Base-by-base conservation (phyloP, 208 protist species). In the Leishmania mexicana region DNA sequence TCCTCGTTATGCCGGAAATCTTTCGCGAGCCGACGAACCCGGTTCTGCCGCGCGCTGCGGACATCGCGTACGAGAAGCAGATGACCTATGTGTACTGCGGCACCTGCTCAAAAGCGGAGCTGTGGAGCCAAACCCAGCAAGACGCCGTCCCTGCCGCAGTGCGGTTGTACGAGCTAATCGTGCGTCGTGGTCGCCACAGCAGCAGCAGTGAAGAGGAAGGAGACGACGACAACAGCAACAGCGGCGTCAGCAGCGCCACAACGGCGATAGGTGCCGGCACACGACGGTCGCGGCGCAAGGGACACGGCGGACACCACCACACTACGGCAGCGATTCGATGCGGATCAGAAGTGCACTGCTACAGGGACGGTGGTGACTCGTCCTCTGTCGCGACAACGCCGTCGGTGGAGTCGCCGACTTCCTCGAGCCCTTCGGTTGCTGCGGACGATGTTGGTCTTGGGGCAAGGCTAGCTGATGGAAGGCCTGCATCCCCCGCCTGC, bases 61-160 rank as follows among this genome's bases (percentile, higher is more conserved):
- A 96, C 53, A 92, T 94, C 80, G 85, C 90, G 47, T 95, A 95
- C 47, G 89, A 94, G 78, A 96, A 95, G 84, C 87, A 94, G 79
- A 91, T 94, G 84, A 96, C 94, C 2, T 96, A 93, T 76, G 89
- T 96, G n/a, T 93, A 90, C 83, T 97, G 94, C 76, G 91, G 88
- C 19, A 86, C 42, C 38, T 97, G 93, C 67, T 68, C 78, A 24
- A 94, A 96, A 70, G 78, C 86, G 38, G 91, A 93, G 85, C 74
- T 95, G 79, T 81, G 58, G 75, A 86, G 79, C 47, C 68, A 51
- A 47, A 72, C 68, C 54, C 79, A 81, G 62, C 78, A 74, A 64
- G 82, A 85, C 28, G 68, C 49, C 40, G 64, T 79, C 10, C 82
- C 82, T 7, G 82, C 82, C 35, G 82, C 72, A 40, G 78, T 81